Percentiles rank a stretch among this genome's conserved stretches.
Evolutionary conservation across 1,284 basidiomycete genomes (phyloP).

Genomic region (Bjerkandera adusta): DNA sequence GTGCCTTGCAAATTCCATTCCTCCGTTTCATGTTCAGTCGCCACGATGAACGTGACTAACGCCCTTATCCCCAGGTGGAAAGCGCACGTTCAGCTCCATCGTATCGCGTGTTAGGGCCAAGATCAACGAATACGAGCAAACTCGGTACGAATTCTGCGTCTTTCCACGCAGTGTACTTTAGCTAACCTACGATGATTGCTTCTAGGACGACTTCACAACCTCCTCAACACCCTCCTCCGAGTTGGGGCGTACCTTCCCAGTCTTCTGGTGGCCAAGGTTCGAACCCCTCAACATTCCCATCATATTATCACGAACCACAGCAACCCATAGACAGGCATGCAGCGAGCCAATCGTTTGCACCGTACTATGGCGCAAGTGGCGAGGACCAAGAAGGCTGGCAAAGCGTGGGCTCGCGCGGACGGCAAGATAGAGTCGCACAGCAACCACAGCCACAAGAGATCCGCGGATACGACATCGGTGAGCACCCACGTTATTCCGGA

Average conservation of each 20-base stretch:
- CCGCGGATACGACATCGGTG: constrained; percentile 21
- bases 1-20: no score
- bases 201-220: constrained; percentile 2
- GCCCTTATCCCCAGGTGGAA: constrained; percentile 55
- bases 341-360: constrained; percentile 16
- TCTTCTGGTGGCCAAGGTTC: background rate
- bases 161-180: background rate
- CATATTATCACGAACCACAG: constrained; percentile 5
- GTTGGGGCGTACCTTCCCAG: constrained; percentile 5
- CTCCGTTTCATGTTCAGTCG: background rate
- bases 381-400: constrained; percentile 10
- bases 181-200: constrained; percentile 1
- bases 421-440: constrained; percentile 2
- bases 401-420: constrained; percentile 2
- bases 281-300: constrained; percentile 2
- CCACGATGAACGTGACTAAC: constrained; percentile 3
- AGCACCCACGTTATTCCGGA: background rate
- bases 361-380: constrained; percentile 9
- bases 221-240: constrained; percentile 9
- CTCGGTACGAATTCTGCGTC: constrained; percentile 21
- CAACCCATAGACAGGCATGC: constrained; percentile 14
- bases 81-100: constrained; percentile 70
- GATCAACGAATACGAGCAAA: constrained; percentile 72
- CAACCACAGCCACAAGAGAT: background rate
- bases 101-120: constrained; percentile 77